phyloP scores from a whole-genome alignment of 495 filamentous ascomycete genomes.

The Hamigera avellanea region DNA sequence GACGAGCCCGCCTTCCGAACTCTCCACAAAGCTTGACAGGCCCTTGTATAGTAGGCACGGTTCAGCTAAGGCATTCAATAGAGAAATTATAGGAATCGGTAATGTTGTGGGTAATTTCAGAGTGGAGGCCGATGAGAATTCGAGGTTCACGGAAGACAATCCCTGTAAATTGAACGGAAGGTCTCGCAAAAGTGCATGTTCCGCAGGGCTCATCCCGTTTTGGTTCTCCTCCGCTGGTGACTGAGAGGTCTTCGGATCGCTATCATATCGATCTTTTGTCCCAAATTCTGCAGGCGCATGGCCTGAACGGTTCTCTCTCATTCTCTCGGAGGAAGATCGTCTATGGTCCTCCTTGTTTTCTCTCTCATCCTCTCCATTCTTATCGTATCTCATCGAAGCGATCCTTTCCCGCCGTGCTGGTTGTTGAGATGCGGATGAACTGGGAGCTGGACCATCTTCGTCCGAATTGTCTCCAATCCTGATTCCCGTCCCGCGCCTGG shows the following conservation, averaged over 20 bases:
- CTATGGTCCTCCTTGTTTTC: slow-evolving; percentile 8
- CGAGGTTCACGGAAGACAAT: slow-evolving; percentile 72
- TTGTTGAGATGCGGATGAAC: slow-evolving; percentile 33
- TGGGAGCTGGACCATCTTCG: slow-evolving; percentile 32
- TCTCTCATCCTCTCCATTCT: slow-evolving; percentile 5
- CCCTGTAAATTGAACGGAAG: slow-evolving; percentile 93
- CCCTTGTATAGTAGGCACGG: slow-evolving; percentile 81
- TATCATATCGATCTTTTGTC: slow-evolving; percentile 2
- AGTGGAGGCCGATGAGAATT: slow-evolving; percentile 52
- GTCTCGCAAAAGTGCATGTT: slow-evolving; percentile 73
- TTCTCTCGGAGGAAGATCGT: slow-evolving; percentile 6
- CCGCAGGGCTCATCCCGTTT: slow-evolving; percentile 44
- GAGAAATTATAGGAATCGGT: slow-evolving; percentile 72
- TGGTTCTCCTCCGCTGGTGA: slow-evolving; percentile 8
- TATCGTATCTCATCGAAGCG: slow-evolving; percentile 15
- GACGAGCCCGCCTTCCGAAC: slow-evolving; percentile 59
- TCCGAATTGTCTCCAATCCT: slow-evolving; percentile 21
- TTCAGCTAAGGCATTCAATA: slow-evolving; percentile 84
- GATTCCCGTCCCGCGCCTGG: slow-evolving; percentile 10
- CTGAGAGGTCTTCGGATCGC: slow-evolving; percentile 8
- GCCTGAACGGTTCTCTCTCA: slow-evolving; percentile 1
- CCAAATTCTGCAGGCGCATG: neutral
- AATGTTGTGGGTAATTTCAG: slow-evolving; percentile 67
- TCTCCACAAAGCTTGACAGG: slow-evolving; percentile 69
- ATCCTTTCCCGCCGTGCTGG: slow-evolving; percentile 19